Base-by-base conservation (phyloP, 805 yeast genomes). In the Kuraishia ogatae region DNA sequence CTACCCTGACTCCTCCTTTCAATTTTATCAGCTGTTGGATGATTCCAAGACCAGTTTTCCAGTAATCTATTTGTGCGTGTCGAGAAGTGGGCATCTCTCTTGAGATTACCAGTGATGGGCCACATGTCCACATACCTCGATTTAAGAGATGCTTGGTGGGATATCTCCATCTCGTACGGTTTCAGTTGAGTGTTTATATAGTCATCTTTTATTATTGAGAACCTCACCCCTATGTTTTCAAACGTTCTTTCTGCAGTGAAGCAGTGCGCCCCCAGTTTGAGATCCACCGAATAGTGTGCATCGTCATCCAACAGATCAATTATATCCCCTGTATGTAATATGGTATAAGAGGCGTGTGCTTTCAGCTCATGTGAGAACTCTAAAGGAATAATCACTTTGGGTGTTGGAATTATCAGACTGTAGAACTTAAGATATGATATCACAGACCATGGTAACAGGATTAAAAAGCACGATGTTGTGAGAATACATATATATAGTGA, bases 371-470 rank as follows among this genome's bases (percentile, higher is more conserved):
- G 29, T 13, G 26, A 29, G 43, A 50, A 50, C 24, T 28, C 19
- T 23, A 50, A 21, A 35, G 54, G 52, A 5, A 56, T 19, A 11
- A 17, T 24, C 23, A 55, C 51, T 48, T 29, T 19, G 11, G 56
- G 48, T 17, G 39, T 51, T 1, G 74, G 73, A 10, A 71, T 59
- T 20, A 71, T 57, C 52, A 58, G 57, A 39, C 62, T 60, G 61
- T 68, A 65, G 57, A 70, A 70, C 55, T 62, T 63, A 48, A 66
- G 50, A 56, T 64, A 70, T 20, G 72, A 56, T 13, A 70, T 43
- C 8, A 68, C 47, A 1, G 74, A 69, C 59, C 68, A 61, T 6
- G 74, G 74, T 7, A 69, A 53, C 17, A 71, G 62, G 19, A 69
- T 59, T 11, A 62, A 28, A n/a, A 61, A 52, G 2, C 67, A 51